Percentiles rank a stretch among this genome's conserved stretches.
phyloP scores from a whole-genome alignment of 352 stramenopile genomes.

The Globisporangium heterothallicum region DNA sequence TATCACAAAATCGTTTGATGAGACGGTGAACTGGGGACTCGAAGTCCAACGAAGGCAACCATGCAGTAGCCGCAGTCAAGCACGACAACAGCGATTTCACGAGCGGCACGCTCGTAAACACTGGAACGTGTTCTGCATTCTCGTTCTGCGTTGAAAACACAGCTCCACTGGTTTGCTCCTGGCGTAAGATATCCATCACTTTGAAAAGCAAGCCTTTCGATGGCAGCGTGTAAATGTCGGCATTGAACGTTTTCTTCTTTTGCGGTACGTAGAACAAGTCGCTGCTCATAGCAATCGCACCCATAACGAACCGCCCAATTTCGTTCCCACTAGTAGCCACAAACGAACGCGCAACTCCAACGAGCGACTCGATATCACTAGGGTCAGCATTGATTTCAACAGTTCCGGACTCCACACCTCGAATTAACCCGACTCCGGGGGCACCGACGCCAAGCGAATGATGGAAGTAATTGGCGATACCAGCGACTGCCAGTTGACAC shows the following conservation, averaged over 20 bases:
- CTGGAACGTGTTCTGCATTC: neutral
- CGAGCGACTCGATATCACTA: constrained; percentile 14
- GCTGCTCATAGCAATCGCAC: constrained; percentile 24
- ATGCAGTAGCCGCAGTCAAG: constrained; percentile 3
- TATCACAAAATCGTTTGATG: constrained; percentile 10
- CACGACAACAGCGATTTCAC: constrained; percentile 11
- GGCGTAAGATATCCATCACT: constrained; percentile 25
- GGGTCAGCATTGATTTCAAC: constrained; percentile 5
- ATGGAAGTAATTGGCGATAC: constrained; percentile 13
- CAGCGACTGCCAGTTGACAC: neutral
- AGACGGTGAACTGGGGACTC: constrained; percentile 9
- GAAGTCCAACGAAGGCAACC: constrained; percentile 10
- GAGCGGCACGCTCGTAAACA: neutral
- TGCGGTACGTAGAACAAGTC: constrained; percentile 33
- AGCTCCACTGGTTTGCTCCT: constrained; percentile 13
- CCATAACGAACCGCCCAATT: constrained; percentile 17
- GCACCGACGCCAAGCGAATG: constrained; percentile 7
- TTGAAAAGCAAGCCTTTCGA: constrained; percentile 24
- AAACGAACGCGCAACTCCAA: constrained; percentile 17
- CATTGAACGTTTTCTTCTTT: constrained; percentile 49
- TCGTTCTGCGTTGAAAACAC: neutral
- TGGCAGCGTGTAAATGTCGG: constrained; percentile 29
- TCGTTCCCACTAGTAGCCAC: constrained; percentile 6
- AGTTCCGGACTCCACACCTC: neutral
- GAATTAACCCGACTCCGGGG: neutral